Base-by-base conservation (phyloP, 768 basidiomycete genomes). In the Serendipita indica region DNA sequence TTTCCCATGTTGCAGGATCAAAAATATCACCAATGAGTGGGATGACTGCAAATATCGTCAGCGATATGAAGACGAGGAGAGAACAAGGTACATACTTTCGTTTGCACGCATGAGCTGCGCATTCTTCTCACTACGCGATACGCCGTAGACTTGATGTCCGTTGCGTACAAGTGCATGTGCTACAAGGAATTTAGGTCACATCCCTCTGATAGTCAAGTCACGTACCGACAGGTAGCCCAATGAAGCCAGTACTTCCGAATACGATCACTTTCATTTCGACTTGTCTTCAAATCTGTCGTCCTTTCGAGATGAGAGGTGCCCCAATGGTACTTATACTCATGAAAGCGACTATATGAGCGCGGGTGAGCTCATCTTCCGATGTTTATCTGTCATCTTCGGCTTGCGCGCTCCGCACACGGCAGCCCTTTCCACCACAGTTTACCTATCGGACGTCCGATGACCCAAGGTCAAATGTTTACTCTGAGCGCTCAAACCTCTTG, bases 91-190 rank as follows among this genome's bases (percentile, higher is more conserved):
- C 69, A 43, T 45, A 73, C 73, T 75, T 65, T 78, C 77, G 62
- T 75, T 71, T 3, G 66, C 66, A 0, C 69, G 68, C 0, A 78
- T 67, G 32, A 58, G 45, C 28, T 69, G 69, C 0, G 65, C 71
- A 49, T 73, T 74, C 2, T 39, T 63, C 12, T 60, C 45, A 0
- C 73, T 74, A 35, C 77, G 72, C 0, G 75, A 75, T 30, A 69
- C 63, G n/a, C 76, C 76, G 58, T 75, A 76, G 1, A 77, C 77
- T 16, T 70, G 68, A 59, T 78, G 74, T 0, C 77, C 77, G 0
- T 71, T 72, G 25, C 75, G 72, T 6, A 70, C 67, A 35, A 77
- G 69, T 0, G 77, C 77, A 58, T 74, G 72, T 2, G 74, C 49
- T 54, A 54, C 10, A 10, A 18, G n/a, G n/a, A 27, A 10, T 20